Evolutionary conservation across 2,329 filamentous ascomycete species (phyloP).

Genomic region (Trichoderma sp.): DNA sequence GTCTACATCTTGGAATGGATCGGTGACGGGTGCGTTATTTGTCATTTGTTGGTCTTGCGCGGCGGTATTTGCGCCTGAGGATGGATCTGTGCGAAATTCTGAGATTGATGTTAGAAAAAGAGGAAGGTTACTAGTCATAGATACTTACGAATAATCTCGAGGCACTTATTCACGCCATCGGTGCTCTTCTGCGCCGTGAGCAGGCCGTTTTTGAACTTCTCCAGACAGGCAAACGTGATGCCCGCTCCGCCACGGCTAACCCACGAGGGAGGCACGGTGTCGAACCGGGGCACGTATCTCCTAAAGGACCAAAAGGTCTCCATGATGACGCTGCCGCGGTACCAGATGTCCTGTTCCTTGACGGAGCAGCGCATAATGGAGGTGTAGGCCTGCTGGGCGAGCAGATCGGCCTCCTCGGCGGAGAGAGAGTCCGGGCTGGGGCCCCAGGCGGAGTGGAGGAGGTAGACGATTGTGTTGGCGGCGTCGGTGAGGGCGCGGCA

Average conservation of each 20-base stretch:
- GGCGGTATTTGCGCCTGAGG: slow-evolving; percentile 12
- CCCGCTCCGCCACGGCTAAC: slow-evolving; percentile 54
- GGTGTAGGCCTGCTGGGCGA: slow-evolving; percentile 41
- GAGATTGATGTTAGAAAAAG: neutral
- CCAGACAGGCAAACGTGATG: slow-evolving; percentile 55
- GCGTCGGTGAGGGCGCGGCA: slow-evolving; percentile 53
- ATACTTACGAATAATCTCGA: slow-evolving; percentile 38
- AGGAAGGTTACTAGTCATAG: neutral
- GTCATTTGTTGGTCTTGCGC: slow-evolving; percentile 32
- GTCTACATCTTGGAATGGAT: slow-evolving; percentile 51
- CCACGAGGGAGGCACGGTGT: slow-evolving; percentile 48
- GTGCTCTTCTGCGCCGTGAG: slow-evolving; percentile 44
- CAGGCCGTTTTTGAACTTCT: slow-evolving; percentile 50
- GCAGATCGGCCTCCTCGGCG: slow-evolving; percentile 37
- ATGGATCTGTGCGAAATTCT: slow-evolving; percentile 13
- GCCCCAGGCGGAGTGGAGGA: slow-evolving; percentile 51
- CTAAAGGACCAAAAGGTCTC: slow-evolving; percentile 54
- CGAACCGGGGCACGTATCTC: slow-evolving; percentile 44
- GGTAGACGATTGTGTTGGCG: slow-evolving; percentile 50
- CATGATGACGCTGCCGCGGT: slow-evolving; percentile 51
- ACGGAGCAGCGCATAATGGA: slow-evolving; percentile 50
- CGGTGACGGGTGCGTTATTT: slow-evolving; percentile 28
- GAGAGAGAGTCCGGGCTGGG: slow-evolving; percentile 37
- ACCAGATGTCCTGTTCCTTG: slow-evolving; percentile 54
- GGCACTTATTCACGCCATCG: slow-evolving; percentile 38